Percentiles rank a stretch among this genome's conserved stretches.
Evolutionary conservation across 768 basidiomycete species (phyloP).

Genomic region (Xerocomellus chrysenteron): DNA sequence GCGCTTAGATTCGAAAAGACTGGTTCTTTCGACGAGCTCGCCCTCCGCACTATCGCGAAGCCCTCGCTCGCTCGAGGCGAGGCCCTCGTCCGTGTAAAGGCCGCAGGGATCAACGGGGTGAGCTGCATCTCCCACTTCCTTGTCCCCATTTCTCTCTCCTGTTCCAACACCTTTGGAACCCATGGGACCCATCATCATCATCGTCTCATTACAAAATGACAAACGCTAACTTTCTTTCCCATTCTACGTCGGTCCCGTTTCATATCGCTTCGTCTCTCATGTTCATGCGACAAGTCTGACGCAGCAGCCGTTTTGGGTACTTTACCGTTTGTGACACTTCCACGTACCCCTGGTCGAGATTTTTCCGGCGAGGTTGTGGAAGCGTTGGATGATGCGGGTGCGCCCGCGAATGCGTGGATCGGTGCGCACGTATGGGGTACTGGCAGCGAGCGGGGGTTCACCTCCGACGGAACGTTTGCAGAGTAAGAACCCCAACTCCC

Average conservation of each 20-base stretch:
- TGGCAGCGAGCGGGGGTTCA: slow-evolving; percentile 33
- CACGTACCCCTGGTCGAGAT: slow-evolving; percentile 32
- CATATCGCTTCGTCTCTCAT: neutral
- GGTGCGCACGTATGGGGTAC: slow-evolving; percentile 37
- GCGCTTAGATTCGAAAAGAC: slow-evolving; percentile 33
- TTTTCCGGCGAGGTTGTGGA: slow-evolving; percentile 37
- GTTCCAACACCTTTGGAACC: neutral
- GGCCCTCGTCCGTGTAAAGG: slow-evolving; percentile 32
- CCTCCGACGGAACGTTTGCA: slow-evolving; percentile 34
- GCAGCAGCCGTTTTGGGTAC: slow-evolving; percentile 28
- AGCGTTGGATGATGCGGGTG: slow-evolving; percentile 27
- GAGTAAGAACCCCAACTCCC: slow-evolving; percentile 22
- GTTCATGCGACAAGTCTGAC: slow-evolving; percentile 23
- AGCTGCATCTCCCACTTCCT: slow-evolving; percentile 1
- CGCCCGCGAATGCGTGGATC: slow-evolving; percentile 19
- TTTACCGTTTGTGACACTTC: slow-evolving; percentile 33
- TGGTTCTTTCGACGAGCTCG: slow-evolving; percentile 30
- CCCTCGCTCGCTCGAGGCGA: slow-evolving; percentile 31
- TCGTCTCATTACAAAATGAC: neutral
- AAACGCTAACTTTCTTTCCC: neutral
- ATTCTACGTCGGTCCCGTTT: neutral
- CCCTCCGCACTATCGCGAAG: slow-evolving; percentile 23
- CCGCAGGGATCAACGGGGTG: slow-evolving; percentile 35
- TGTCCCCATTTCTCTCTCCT: neutral
- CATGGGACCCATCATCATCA: too few species aligned